Conservation (phyloP, 495 filamentous ascomycete species). For the Mytilinidion resinicola region DNA sequence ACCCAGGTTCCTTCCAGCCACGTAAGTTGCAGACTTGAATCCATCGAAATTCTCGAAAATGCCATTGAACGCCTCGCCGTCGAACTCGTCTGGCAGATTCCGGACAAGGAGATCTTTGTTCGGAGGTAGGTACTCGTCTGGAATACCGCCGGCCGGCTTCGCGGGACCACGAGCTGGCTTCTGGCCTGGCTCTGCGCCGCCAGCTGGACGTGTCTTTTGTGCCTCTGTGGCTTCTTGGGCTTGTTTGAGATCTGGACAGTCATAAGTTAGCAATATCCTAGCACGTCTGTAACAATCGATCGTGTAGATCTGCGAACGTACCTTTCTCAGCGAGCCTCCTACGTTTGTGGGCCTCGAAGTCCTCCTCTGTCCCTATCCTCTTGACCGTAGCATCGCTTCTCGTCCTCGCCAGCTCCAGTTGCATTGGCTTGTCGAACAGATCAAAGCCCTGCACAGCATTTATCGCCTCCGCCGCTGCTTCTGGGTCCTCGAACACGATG, state of each 20-base stretch:
- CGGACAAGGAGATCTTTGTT: constrained; percentile 98
- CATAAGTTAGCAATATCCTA: neutral
- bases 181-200: constrained; percentile 43
- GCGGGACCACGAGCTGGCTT: constrained; percentile 23
- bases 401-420: constrained; percentile 75
- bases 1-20: constrained; percentile 84
- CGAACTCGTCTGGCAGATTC: constrained; percentile 82
- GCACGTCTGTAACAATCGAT: no score
- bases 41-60: constrained; percentile 90
- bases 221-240: constrained; percentile 76
- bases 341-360: constrained; percentile 83
- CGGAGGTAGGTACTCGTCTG: constrained; percentile 93
- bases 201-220: constrained; percentile 66
- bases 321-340: constrained; percentile 71
- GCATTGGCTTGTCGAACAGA: constrained; percentile 89
- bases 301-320: neutral
- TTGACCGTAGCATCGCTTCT: constrained; percentile 83
- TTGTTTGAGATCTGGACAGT: constrained; percentile 73
- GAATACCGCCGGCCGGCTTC: constrained; percentile 72
- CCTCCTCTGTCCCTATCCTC: constrained; percentile 63
- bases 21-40: constrained; percentile 85
- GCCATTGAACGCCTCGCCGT: constrained; percentile 66
- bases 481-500: constrained; percentile 77
- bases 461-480: constrained; percentile 71
- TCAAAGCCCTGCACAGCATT: constrained; percentile 91